Percentiles rank a stretch among this genome's conserved stretches.
Conservation (phyloP, 202 grass and related monocot genomes). For the Eragrostis tef region DNA sequence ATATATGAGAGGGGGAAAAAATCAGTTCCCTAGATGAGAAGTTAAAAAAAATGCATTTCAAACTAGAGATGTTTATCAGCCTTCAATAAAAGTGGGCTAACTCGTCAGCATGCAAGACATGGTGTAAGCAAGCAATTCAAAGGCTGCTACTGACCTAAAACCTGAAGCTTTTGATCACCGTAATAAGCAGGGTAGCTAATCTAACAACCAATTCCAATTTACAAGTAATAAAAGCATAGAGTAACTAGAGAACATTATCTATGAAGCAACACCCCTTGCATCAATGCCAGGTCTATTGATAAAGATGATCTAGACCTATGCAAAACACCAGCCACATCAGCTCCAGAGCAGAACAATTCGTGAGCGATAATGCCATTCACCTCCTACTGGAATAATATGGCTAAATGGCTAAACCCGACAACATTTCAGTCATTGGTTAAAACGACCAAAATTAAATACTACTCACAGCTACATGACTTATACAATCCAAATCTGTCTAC, state of each 20-base stretch:
- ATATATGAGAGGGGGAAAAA: background rate
- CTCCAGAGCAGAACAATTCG: background rate
- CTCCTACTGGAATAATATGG: background rate
- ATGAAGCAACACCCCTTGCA: background rate
- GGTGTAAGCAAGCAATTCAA: background rate
- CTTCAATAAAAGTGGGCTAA: background rate
- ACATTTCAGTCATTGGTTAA: background rate
- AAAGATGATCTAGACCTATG: background rate
- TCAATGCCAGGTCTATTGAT: background rate
- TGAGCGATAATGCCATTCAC: background rate
- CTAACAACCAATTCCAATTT: background rate
- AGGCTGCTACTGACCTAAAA: background rate
- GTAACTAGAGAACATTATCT: background rate
- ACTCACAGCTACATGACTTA: too few species aligned
- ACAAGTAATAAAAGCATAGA: background rate
- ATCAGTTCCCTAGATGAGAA: background rate
- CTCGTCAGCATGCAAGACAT: slow-evolving; percentile 9
- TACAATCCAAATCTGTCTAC: background rate
- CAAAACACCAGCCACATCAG: background rate
- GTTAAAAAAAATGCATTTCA: background rate
- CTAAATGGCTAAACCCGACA: background rate
- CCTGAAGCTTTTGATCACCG: background rate
- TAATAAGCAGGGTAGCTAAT: background rate
- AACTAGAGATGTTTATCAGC: slow-evolving; percentile 1
- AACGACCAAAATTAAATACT: background rate